Base-by-base conservation (phyloP, 345 rosid species). In the Raphanus raphanistrum region DNA sequence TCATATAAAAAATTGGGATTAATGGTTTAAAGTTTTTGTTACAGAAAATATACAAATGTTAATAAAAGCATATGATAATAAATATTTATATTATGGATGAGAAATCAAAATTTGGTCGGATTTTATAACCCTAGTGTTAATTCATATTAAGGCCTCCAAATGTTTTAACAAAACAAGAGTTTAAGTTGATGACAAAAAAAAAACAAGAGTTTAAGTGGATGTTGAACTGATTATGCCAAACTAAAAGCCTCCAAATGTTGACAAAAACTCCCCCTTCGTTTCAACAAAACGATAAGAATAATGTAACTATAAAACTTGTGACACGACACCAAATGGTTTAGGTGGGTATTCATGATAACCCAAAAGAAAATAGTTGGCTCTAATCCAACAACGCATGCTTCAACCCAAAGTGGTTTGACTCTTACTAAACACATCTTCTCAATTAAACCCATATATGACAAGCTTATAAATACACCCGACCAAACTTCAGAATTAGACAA, bases 251-350 rank as follows among this genome's bases (percentile, higher is more conserved):
- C 71, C 71, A 74, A 36, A 25, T 41, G 13, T 48, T 58, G 57
- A 65, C 57, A 27, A 6, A 63, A 64, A 1, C 21, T 61, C 36
- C 6, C 35, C 6, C 35, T 61, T 62, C 25, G 1, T 29, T 31
- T 62, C 8, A n/a, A 50, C 13, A 63, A 15, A 63, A 48, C 26
- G 65, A 58, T 45, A 31, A 59, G 32, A 66, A 15, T 43, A 21
- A 57, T 50, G 55, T 5, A 50, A 5, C 21, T 50, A n/a, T 50
- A 50, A 50, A 66, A 54, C 58, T 9, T 67, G 75, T 64, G 75
- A 70, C 82, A 80, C 79, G 43, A 36, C 79, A 74, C 76, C 50
- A 80, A 80, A 70, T 74, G 79, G 79, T 80, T 80, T 80, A 70
- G 82, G 76, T 80, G 72, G 72, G 16, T 29, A 10, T 8, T 38